Base-by-base conservation (phyloP, 768 basidiomycete genomes). In the Termitomyces sp. region DNA sequence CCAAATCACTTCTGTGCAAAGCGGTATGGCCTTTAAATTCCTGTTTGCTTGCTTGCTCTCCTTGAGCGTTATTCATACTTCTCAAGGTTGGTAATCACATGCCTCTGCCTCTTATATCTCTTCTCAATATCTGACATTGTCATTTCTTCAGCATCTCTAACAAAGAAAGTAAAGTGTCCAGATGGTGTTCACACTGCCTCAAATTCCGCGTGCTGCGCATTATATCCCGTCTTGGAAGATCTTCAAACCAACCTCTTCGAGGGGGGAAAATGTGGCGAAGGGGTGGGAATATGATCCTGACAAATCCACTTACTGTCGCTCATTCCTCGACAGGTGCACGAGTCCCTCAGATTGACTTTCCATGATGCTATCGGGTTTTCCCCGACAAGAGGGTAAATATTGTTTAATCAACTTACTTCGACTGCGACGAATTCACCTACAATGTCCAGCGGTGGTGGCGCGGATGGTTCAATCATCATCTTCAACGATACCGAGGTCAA, bases 321-420 rank as follows among this genome's bases (percentile, higher is more conserved):
- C 28, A 53, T 53, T n/a, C 10, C 8, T 53, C 12, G 18, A 2
- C 18, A 53, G 52, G 52, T 41, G 3, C 52, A 53, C 40, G 52
- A 53, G 38, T 53, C 52, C 38, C 38, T 53, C 6, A 40, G 52
- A 28, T 30, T 53, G 40, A 53, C 52, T 6, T 53, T 53, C 6
- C 52, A 53, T 8, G 52, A 53, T 30, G 52, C 52, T 6, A 53
- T 53, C 14, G 52, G 52, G 18, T 53, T 40, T n/a, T 53, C 52
- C 18, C 26, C 38, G 28, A 30, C 38, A n/a, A 30, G 9, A 12
- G 52, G 52, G 52, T 30, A n/a, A 41, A 28, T 30, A n/a, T 28
- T 13, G 10, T 16, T 3, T 38, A 10, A 23, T 26, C 12, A 41
- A n/a, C 2, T 26, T 16, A 12, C 26, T 5, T 41, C 26, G 38